Conservation (phyloP, 2,329 filamentous ascomycete species). For the Cladosporium sp. region DNA sequence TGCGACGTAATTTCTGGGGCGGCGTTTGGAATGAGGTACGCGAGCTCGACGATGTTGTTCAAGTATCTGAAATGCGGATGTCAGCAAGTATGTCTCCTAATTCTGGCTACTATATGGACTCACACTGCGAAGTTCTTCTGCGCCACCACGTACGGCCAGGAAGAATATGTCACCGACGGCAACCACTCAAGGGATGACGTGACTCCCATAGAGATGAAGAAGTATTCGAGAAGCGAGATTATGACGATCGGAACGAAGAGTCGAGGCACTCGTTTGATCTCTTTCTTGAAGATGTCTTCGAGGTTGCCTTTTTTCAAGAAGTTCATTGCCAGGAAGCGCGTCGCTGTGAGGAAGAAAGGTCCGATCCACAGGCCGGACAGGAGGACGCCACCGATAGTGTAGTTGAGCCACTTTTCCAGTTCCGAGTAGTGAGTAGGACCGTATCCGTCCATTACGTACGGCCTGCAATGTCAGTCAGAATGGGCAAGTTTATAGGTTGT, state of each 20-base stretch:
- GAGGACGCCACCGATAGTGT: slow-evolving; percentile 46
- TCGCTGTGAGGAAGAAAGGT: slow-evolving; percentile 51
- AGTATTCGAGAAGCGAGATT: slow-evolving; percentile 49
- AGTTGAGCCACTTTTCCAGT: slow-evolving; percentile 44
- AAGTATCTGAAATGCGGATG: slow-evolving; percentile 34
- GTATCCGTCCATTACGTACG: slow-evolving; percentile 25
- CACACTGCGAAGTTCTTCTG: slow-evolving; percentile 42
- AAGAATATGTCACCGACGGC: slow-evolving; percentile 49
- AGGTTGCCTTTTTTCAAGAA: slow-evolving; percentile 48
- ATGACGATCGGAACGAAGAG: slow-evolving; percentile 49
- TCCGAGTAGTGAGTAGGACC: slow-evolving; percentile 40
- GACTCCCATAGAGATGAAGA: slow-evolving; percentile 48
- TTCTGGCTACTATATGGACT: slow-evolving; percentile 3
- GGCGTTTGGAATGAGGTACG: slow-evolving; percentile 51
- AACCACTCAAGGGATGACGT: slow-evolving; percentile 47
- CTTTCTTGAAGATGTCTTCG: slow-evolving; percentile 46
- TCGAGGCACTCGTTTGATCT: slow-evolving; percentile 46
- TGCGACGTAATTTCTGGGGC: slow-evolving; percentile 50
- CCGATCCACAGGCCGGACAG: slow-evolving; percentile 51
- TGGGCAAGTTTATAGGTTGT: neutral
- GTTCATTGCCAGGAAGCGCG: slow-evolving; percentile 46
- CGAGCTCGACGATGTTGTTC: slow-evolving; percentile 47
- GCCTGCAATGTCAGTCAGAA: slow-evolving; percentile 10
- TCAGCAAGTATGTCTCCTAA: neutral
- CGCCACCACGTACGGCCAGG: slow-evolving; percentile 48